Conservation (phyloP, 371 early-diverging fungal genomes). For the Smittium culicis region DNA sequence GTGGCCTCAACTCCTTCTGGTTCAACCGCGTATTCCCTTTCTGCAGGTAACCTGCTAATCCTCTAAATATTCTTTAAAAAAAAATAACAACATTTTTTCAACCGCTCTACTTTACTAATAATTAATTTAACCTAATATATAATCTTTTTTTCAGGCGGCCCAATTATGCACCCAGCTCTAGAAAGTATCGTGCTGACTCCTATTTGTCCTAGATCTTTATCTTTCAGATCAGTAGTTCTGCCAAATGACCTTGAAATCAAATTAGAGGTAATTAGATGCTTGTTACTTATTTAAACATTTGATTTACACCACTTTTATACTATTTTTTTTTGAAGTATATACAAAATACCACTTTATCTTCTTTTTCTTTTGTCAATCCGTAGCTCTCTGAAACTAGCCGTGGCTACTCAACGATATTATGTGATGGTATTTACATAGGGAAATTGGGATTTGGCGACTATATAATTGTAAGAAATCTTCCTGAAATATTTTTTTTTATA, state of each 20-base stretch:
- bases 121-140: conserved; percentile 14
- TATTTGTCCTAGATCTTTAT: conserved; percentile 88
- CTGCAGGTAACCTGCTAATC: conserved; percentile 37
- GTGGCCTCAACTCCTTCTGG: conserved; percentile 89
- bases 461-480: background rate
- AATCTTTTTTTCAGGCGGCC: conserved; percentile 37
- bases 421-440: background rate
- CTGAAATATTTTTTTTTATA: background rate
- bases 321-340: too few relatives aligned
- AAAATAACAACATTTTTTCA: background rate
- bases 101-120: conserved; percentile 6
- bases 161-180: conserved; percentile 87
- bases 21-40: conserved; percentile 85
- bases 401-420: background rate
- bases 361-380: background rate
- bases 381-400: conserved; percentile 1
- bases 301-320: background rate
- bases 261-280: conserved; percentile 35
- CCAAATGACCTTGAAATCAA: conserved; percentile 57
- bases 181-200: conserved; percentile 79
- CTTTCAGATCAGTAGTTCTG: conserved; percentile 79
- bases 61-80: conserved; percentile 15
- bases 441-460: background rate
- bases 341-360: background rate
- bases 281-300: background rate